These are phyloP conservation scores for Naganishia cerealis DNA, from an alignment of 1,284 basidiomycete genomes.

Conservation along the genomic window DNA sequence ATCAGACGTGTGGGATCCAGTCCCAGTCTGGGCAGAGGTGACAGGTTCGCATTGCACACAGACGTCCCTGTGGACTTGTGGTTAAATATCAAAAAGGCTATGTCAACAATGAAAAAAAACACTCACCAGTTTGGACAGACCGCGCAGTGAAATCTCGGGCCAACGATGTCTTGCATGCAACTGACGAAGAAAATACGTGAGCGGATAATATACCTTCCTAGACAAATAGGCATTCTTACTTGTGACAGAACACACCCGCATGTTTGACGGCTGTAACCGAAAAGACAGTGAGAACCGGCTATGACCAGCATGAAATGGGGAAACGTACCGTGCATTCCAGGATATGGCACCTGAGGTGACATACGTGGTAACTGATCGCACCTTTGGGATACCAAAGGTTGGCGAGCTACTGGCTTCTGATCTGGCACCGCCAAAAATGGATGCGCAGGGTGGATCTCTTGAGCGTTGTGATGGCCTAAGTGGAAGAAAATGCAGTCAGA, in stretches of 20 bases:
- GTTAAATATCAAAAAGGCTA: conserved; percentile 14
- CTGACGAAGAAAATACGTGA: conserved; percentile 54
- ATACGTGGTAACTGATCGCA: not conserved
- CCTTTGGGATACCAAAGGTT: conserved; percentile 1
- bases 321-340: conserved; percentile 6
- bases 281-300: not conserved
- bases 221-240: conserved; percentile 61
- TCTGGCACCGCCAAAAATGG: conserved; percentile 78
- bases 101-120: not conserved
- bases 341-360: not conserved
- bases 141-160: conserved; percentile 84
- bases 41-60: conserved; percentile 86
- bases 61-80: conserved; percentile 53
- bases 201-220: not conserved
- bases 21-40: conserved; percentile 52
- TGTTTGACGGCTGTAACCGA: conserved; percentile 42
- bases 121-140: conserved; percentile 63
- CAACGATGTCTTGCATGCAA: conserved; percentile 81
- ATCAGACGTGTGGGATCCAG: conserved; percentile 48
- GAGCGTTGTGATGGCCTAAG: conserved; percentile 58
- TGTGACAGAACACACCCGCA: conserved; percentile 55
- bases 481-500: not conserved
- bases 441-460: conserved; percentile 83
- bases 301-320: not conserved
- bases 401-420: conserved; percentile 37